Evolutionary conservation across 2,329 filamentous ascomycete genomes (phyloP), one percentile per base, ranked within the genome.

Genomic region (Macrophomina pseudophaseolina): DNA sequence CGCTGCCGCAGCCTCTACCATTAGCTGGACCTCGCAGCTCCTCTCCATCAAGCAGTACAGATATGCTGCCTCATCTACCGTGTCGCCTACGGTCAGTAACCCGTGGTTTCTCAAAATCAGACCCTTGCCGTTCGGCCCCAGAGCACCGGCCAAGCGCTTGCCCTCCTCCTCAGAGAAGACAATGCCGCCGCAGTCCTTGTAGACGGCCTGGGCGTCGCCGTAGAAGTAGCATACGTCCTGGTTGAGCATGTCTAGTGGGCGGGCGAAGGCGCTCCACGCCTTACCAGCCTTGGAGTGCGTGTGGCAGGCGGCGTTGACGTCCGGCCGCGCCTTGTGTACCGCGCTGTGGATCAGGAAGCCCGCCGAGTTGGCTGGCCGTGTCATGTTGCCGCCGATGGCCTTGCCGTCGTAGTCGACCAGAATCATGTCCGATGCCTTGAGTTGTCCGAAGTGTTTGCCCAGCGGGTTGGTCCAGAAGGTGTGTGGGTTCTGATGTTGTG

Each of bases 1-100:
- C 12, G 81, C 84, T 1, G 84, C 85, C 0, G 90, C 90, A 0
- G 90, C 89, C 78, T 93, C 90, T 44, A 88, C 87, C 70, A 84
- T 80, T 62, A 92, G 79, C 79, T 93, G 90, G 38, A 91, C 85
- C 66, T 87, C 83, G 74, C 90, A 92, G 54, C 85, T 87, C 58
- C 89, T 83, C 76, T 93, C 90, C 75, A 92, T 82, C 52, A 90
- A 78, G 0, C 86, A 87, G 73, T 91, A 90, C 62, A 92, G 76
- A 75, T 89, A 93, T 0, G 87, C 88, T 1, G 90, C 90, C 76
- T 93, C 90, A 73, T 93, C 90, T 2, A 93, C 90, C 0, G 90
- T 93, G 6, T 76, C 72, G 4, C 91, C 91, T 0, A 91, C 90
- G 0, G 89, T 91, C 60, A 93, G 77, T 42, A 93, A 79, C 0